Base-by-base conservation (phyloP, 2,329 filamentous ascomycete species). In the Calonectria crousiana region DNA sequence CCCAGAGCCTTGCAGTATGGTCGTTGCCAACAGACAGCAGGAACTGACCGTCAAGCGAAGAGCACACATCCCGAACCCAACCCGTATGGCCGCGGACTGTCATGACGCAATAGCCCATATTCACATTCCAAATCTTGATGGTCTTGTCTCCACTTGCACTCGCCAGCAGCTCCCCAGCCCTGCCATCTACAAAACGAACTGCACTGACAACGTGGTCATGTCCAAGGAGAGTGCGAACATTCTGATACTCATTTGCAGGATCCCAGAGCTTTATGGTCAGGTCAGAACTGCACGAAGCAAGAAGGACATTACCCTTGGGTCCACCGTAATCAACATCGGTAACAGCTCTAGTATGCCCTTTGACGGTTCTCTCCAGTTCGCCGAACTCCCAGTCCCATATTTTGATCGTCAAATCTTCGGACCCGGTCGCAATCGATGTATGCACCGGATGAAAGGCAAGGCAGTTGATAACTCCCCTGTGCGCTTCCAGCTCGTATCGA, bases 371-470 rank as follows among this genome's bases (percentile, higher is more conserved):
- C 83, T 98, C 95, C 9, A 97, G 88, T 84, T 98, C 96, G 62
- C 96, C 96, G n/a, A 97, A 86, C 81, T 98, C 96, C 94, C 95
- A 98, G 81, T 98, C 96, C 96, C 96, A 98, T 70, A 98, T 95
- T 82, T 98, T 98, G 84, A 98, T 97, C 6, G 94, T 98, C 67
- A 91, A 94, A 84, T 98, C 96, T 83, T 98, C 95, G 16, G 95
- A 97, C 16, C 95, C 96, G 0, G 95, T 96, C 14, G 96, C 96
- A 23, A 98, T 88, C 6, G 95, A 96, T 13, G 95, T 96, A 85
- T 97, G 98, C 34, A 96, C 89, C 0, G 96, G 96, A 83, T 98
- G 96, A 82, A 98, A 98, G 16, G 96, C 95, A 72, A 98, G 92
- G 81, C 95, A 96, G 70, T 93, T 98, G 73, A 98, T 92, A 18